phyloP scores from a whole-genome alignment of 2,329 filamentous ascomycete genomes.

The Colletotrichum musicola region DNA sequence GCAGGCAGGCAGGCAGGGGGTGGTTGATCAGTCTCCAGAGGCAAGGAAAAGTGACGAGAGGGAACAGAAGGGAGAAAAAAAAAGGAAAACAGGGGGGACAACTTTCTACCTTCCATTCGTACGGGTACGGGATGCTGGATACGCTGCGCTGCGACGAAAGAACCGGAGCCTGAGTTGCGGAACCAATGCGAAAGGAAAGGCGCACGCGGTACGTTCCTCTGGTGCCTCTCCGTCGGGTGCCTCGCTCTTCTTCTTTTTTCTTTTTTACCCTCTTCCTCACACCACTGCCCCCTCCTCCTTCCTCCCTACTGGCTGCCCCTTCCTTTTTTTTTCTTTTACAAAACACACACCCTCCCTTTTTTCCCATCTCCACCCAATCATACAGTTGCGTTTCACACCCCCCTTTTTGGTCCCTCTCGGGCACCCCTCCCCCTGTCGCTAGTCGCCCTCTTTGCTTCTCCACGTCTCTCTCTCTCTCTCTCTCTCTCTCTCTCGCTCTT shows the following conservation, averaged over 20 bases:
- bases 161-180: too few species aligned
- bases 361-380: neutral
- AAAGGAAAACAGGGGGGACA: too few species aligned
- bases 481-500: conserved; percentile 1
- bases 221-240: conserved; percentile 41
- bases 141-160: too few species aligned
- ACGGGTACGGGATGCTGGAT: too few species aligned
- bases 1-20: too few species aligned
- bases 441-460: neutral
- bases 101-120: too few species aligned
- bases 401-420: neutral
- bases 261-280: neutral
- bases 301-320: neutral
- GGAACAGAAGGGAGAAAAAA: too few species aligned
- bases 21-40: too few species aligned
- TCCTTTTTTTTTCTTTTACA: neutral
- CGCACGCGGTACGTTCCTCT: neutral
- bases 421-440: neutral
- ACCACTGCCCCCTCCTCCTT: neutral
- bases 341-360: too few species aligned
- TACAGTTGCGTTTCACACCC: neutral
- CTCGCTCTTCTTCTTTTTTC: conserved; percentile 22
- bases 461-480: conserved; percentile 7
- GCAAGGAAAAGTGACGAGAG: too few species aligned
- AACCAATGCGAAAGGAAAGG: neutral